Conservation (phyloP, 2,329 filamentous ascomycete species). For the Daldinia sp. region DNA sequence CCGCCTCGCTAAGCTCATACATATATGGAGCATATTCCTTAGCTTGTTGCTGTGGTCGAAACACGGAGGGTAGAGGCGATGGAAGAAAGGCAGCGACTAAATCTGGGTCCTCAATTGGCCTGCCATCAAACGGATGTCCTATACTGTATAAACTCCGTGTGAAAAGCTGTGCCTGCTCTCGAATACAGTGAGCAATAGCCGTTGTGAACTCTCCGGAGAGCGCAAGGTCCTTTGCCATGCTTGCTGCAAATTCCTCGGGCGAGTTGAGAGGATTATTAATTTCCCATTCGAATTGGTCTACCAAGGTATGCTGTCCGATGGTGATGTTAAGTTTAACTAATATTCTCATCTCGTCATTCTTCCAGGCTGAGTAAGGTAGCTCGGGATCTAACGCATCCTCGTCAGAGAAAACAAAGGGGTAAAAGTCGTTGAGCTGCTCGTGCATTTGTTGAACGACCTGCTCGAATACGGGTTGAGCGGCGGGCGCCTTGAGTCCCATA, state of each 20-base stretch:
- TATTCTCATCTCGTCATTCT: slow-evolving; percentile 98
- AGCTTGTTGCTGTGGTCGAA: slow-evolving; percentile 89
- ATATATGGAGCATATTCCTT: slow-evolving; percentile 95
- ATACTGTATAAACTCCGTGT: slow-evolving; percentile 92
- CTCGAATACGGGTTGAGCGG: slow-evolving; percentile 69
- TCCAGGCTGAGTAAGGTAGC: slow-evolving; percentile 90
- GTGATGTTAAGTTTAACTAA: slow-evolving; percentile 97
- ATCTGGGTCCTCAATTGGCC: slow-evolving; percentile 91
- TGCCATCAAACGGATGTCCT: slow-evolving; percentile 93
- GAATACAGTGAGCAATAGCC: slow-evolving; percentile 96
- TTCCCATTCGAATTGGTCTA: slow-evolving; percentile 99
- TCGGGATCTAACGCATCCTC: slow-evolving; percentile 91
- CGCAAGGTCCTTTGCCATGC: slow-evolving; percentile 89
- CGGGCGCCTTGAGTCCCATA: slow-evolving; percentile 78
- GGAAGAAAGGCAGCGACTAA: slow-evolving; percentile 85
- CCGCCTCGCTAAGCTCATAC: slow-evolving; percentile 90
- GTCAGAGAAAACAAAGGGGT: slow-evolving; percentile 88
- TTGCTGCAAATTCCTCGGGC: slow-evolving; percentile 89
- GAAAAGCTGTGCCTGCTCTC: slow-evolving; percentile 94
- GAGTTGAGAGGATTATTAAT: slow-evolving; percentile 95
- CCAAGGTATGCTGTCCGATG: slow-evolving; percentile 90
- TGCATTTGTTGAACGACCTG: slow-evolving; percentile 74
- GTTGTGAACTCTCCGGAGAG: slow-evolving; percentile 96
- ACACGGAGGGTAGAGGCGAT: slow-evolving; percentile 81
- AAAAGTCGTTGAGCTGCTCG: slow-evolving; percentile 92